phyloP scores from a whole-genome alignment of 2,329 filamentous ascomycete species.

The Fusarium pseudoanthophilum region DNA sequence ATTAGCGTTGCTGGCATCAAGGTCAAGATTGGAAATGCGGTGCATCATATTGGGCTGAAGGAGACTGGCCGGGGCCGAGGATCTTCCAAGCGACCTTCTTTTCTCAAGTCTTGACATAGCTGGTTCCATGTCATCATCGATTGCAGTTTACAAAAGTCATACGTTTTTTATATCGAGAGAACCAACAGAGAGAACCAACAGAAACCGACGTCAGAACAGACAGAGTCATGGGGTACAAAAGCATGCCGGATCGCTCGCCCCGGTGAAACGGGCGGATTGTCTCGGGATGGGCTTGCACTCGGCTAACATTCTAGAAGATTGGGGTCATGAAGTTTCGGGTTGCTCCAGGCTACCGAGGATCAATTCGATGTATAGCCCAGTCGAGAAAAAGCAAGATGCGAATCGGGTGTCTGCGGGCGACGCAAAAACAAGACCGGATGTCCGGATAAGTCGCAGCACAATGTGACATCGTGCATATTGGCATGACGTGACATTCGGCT shows the following conservation, averaged over 20 bases:
- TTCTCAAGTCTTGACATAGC: conserved; percentile 31
- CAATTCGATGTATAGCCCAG: neutral
- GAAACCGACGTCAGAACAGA: neutral
- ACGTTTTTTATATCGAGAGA: neutral
- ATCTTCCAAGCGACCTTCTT: neutral
- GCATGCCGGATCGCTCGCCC: neutral
- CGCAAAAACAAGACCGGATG: conserved; percentile 11
- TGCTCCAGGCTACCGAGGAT: conserved; percentile 9
- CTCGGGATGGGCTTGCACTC: neutral
- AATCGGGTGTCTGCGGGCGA: conserved; percentile 8
- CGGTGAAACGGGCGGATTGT: neutral
- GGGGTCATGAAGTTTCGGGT: neutral
- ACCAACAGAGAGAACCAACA: no score
- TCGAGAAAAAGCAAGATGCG: neutral
- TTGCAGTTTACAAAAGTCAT: neutral
- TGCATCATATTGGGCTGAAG: conserved; percentile 62
- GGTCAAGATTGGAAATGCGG: conserved; percentile 78
- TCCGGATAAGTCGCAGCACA: conserved; percentile 1
- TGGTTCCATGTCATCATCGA: neutral
- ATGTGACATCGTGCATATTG: conserved; percentile 30
- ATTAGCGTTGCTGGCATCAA: conserved; percentile 73
- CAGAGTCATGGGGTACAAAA: neutral
- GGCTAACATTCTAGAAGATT: conserved; percentile 21
- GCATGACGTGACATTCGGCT: conserved; percentile 23
- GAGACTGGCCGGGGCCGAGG: neutral